Evolutionary conservation across 306 rosid species (phyloP).

Genomic region (Argentina anserina): DNA sequence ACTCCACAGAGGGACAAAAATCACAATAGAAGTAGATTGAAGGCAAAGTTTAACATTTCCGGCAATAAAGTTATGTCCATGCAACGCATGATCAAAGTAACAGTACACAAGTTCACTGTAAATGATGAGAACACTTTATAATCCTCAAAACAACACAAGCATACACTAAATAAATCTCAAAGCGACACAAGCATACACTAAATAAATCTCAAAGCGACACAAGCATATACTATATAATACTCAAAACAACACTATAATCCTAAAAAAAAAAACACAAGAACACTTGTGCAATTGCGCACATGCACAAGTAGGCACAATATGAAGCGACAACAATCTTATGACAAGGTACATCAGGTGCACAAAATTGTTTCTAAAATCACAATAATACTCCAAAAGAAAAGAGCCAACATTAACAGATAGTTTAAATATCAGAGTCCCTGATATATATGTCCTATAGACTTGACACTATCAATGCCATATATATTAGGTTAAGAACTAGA

Average conservation of each 20-base stretch:
- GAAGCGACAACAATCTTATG: background rate
- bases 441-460: too few relatives aligned
- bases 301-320: background rate
- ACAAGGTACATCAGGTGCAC: background rate
- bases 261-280: background rate
- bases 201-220: background rate
- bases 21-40: background rate
- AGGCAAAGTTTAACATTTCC: background rate
- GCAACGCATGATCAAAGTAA: background rate
- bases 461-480: background rate
- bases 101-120: background rate
- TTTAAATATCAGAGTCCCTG: background rate
- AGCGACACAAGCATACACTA: background rate
- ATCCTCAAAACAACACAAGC: background rate
- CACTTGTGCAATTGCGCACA: background rate
- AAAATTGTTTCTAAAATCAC: background rate
- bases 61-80: background rate
- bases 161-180: too few relatives aligned
- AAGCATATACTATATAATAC: background rate
- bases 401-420: background rate
- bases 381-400: background rate
- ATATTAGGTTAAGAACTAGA: background rate
- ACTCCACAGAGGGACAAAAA: background rate
- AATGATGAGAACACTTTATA: background rate
- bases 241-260: background rate